Evolutionary conservation across 441 rosid species (phyloP), one percentile per base, ranked within the genome.

Genomic region (Croton setiger): DNA sequence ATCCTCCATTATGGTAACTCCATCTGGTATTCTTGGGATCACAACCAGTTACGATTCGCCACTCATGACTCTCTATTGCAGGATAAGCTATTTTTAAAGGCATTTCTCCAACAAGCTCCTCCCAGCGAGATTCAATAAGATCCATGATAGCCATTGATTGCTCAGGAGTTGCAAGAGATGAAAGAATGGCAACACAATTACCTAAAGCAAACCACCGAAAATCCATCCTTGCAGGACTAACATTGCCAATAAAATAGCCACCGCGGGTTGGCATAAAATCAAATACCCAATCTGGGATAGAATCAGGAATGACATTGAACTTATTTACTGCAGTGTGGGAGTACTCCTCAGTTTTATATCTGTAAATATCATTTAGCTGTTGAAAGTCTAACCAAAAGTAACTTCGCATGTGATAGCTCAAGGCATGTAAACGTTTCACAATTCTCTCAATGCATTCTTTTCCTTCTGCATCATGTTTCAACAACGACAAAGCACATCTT

Each of bases 1-100:
- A 91, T 68, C 98, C 98, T 44, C 98, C 98, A 27, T 93, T 93
- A 66, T 93, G 98, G 77, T 93, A 93, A 76, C 98, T 91, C 97
- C 98, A 91, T 74, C 97, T 85, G 2, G 95, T 93, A 74, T 91
- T 93, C 84, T 91, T 93, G 4, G 97, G 97, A 80, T 93, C 98
- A 71, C 96, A 91, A 59, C 97, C 98, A 10, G 97, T 91, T 57
- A 89, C 77, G 10, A 89, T 88, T 64, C 78, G 83, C 98, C 96
- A 91, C 37, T 89, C 92, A 27, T 89, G 98, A 60, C 83, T 82
- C 72, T 93, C 98, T 5, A 93, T 87, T 49, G 97, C 96, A 67
- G 98, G 97, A 71, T 89, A 91, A 70, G 86, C 68, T 37, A 93
- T 88, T 85, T 93, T 93, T 69, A 93, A 69, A 2, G 97, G 98